Evolutionary conservation across 495 filamentous ascomycete species (phyloP).

Genomic region (Penicillium cataractarum): DNA sequence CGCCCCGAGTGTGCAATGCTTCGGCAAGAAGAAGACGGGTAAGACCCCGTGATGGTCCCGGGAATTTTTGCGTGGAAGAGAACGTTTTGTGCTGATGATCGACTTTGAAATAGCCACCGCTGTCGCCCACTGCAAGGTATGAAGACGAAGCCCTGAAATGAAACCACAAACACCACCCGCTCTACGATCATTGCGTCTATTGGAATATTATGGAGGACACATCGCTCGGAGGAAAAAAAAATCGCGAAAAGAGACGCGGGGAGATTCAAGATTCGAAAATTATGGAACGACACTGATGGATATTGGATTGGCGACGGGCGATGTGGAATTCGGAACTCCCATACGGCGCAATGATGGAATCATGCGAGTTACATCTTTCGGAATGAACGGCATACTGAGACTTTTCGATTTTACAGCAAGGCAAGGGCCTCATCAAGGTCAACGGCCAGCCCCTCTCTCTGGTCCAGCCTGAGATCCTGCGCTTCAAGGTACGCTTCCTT

Average conservation of each 20-base stretch:
- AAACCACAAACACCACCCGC: conserved; percentile 12
- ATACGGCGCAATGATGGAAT: conserved; percentile 21
- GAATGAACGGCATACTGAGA: conserved; percentile 38
- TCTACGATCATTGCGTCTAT: conserved; percentile 27
- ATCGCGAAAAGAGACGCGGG: conserved; percentile 4
- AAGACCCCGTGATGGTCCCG: conserved; percentile 27
- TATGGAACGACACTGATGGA: background rate
- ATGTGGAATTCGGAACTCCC: conserved; percentile 15
- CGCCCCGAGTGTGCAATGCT: conserved; percentile 87
- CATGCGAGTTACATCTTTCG: conserved; percentile 16
- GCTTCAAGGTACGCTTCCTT: conserved; percentile 76
- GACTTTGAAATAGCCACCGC: conserved; percentile 64
- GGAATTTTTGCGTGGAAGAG: background rate
- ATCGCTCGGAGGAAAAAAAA: background rate
- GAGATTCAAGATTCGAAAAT: background rate
- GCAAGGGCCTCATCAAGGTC: conserved; percentile 95
- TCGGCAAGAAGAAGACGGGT: conserved; percentile 92
- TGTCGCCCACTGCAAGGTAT: conserved; percentile 94
- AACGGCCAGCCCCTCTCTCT: conserved; percentile 95
- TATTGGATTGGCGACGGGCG: conserved; percentile 14
- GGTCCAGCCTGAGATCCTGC: conserved; percentile 93
- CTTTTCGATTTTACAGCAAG: conserved; percentile 60
- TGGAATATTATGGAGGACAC: conserved; percentile 4
- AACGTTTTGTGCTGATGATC: conserved; percentile 39
- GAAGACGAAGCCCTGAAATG: conserved; percentile 30